phyloP scores from a whole-genome alignment of 2,329 filamentous ascomycete genomes.

The Akanthomyces muscarius region DNA sequence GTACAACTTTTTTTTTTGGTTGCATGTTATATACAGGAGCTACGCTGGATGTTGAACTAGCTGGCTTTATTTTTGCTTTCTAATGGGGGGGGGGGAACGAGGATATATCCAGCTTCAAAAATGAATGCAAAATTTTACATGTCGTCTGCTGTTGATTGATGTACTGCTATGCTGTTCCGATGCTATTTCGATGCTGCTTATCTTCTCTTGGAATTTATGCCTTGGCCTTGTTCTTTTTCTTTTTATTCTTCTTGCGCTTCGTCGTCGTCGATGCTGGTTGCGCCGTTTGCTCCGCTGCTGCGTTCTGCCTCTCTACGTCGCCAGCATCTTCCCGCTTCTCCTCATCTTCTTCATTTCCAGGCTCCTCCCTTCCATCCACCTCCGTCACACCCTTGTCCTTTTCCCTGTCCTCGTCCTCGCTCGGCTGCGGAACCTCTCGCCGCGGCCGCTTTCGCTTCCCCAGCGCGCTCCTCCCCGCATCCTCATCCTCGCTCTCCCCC shows the following conservation, averaged over 20 bases:
- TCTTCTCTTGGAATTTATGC: neutral
- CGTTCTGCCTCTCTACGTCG: neutral
- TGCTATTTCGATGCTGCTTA: neutral
- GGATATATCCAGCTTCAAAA: neutral
- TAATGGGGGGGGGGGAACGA: neutral
- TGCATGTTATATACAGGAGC: neutral
- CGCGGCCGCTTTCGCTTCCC: slow-evolving; percentile 35
- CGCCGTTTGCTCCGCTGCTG: neutral
- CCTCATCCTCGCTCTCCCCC: slow-evolving; percentile 31
- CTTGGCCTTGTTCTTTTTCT: slow-evolving; percentile 21
- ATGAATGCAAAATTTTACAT: neutral
- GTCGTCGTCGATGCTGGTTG: neutral
- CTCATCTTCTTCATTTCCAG: neutral
- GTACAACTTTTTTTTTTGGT: neutral
- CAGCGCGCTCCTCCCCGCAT: slow-evolving; percentile 35
- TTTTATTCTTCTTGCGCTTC: slow-evolving; percentile 21
- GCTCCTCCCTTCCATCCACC: neutral
- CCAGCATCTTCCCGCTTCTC: neutral
- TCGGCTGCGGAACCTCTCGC: slow-evolving; percentile 16
- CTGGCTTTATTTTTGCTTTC: neutral
- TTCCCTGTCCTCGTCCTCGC: neutral
- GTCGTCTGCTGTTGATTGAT: neutral
- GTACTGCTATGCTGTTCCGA: neutral
- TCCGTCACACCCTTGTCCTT: neutral
- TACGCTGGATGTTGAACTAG: neutral